Conservation (phyloP, 352 stramenopile genomes). For the Pythium guiyangense region DNA sequence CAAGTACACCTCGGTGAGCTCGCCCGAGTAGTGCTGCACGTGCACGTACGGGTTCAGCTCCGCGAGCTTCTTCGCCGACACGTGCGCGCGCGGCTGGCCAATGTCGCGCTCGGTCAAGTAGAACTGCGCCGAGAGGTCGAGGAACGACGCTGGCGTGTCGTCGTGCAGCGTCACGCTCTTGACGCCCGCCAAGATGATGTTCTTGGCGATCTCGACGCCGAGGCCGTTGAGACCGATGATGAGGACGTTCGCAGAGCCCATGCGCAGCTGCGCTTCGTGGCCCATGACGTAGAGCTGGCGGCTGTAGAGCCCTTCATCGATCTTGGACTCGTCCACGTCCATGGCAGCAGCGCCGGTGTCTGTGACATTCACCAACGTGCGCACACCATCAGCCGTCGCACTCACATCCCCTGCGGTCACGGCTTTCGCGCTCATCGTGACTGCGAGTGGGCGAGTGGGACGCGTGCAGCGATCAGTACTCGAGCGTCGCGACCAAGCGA, state of each 20-base stretch:
- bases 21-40: constrained; percentile 58
- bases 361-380: constrained; percentile 64
- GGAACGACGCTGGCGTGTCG: constrained; percentile 66
- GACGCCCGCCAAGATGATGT: constrained; percentile 96
- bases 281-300: constrained; percentile 99
- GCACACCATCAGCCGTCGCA: constrained; percentile 68
- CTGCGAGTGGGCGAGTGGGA: neutral
- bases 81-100: constrained; percentile 76
- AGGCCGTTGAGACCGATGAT: constrained; percentile 94
- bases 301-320: constrained; percentile 88
- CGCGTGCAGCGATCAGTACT: neutral
- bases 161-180: constrained; percentile 96
- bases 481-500: neutral
- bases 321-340: constrained; percentile 53
- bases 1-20: constrained; percentile 70
- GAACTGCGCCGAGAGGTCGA: constrained; percentile 95
- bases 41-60: constrained; percentile 98
- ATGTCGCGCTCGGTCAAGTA: constrained; percentile 92
- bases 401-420: constrained; percentile 70
- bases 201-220: constrained; percentile 98
- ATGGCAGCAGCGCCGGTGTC: constrained; percentile 36
- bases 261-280: constrained; percentile 96
- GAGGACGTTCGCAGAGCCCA: constrained; percentile 94
- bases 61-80: constrained; percentile 87
- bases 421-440: constrained; percentile 54